phyloP scores from a whole-genome alignment of 495 filamentous ascomycete species.

The Daldinia concentrica region DNA sequence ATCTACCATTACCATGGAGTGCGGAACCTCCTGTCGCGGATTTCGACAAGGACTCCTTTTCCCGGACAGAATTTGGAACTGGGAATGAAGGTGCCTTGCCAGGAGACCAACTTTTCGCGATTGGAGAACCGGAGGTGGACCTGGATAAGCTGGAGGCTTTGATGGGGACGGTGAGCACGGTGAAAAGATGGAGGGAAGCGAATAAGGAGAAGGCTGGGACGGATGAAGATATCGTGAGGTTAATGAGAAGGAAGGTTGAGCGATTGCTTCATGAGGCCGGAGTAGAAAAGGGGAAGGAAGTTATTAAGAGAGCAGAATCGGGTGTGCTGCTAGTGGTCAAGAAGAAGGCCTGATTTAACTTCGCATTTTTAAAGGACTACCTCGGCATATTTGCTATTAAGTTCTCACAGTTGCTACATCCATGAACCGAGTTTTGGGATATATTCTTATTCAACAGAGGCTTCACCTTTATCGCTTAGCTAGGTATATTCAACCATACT shows the following conservation, averaged over 20 bases:
- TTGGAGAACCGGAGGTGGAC: neutral
- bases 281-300: conserved; percentile 18
- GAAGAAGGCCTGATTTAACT: neutral
- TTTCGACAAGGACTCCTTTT: neutral
- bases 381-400: neutral
- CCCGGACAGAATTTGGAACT: neutral
- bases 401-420: too few relatives aligned
- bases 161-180: conserved; percentile 6
- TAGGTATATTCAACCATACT: too few relatives aligned
- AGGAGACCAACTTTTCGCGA: neutral
- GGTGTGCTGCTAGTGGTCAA: neutral
- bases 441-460: neutral
- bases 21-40: neutral
- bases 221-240: neutral
- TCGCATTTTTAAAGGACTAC: neutral
- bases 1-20: neutral
- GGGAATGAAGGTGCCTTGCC: neutral
- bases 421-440: neutral
- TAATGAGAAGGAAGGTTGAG: neutral
- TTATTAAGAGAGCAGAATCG: neutral
- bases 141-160: conserved; percentile 2
- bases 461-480: neutral
- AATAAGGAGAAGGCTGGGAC: conserved; percentile 5
- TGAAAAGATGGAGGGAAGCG: conserved; percentile 15
- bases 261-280: conserved; percentile 10